Conservation (phyloP, 2,329 filamentous ascomycete species). For the Neofusicoccum kwambonambiense region DNA sequence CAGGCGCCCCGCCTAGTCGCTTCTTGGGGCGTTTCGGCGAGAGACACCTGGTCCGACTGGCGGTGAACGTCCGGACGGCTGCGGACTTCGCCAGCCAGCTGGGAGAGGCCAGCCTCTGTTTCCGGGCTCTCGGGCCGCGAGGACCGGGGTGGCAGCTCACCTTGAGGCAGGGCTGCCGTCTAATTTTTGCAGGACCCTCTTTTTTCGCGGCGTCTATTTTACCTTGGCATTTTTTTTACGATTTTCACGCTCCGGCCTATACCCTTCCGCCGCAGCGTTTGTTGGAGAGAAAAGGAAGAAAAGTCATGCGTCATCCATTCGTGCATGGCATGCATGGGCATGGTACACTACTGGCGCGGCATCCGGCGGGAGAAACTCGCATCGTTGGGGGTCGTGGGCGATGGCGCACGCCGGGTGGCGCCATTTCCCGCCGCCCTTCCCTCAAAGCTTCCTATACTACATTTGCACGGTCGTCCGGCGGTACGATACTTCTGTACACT, state of each 20-base stretch:
- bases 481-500: background rate
- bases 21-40: background rate
- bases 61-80: background rate
- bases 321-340: background rate
- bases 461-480: background rate
- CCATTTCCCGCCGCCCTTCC: background rate
- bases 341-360: background rate
- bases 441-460: background rate
- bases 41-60: background rate
- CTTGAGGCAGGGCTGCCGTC: background rate
- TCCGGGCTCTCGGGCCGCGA: background rate
- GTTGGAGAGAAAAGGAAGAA: background rate
- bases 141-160: background rate
- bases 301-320: background rate
- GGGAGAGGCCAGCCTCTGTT: background rate
- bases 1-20: background rate
- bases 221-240: background rate
- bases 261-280: background rate
- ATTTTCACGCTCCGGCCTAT: background rate
- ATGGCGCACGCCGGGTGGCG: constrained; percentile 4
- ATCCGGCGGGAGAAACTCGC: background rate
- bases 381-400: background rate
- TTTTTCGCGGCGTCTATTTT: background rate
- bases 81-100: background rate
- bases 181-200: background rate